These are phyloP conservation scores for Amylostereum areolatum DNA, from an alignment of 1,284 basidiomycete species.

Conservation along the genomic window DNA sequence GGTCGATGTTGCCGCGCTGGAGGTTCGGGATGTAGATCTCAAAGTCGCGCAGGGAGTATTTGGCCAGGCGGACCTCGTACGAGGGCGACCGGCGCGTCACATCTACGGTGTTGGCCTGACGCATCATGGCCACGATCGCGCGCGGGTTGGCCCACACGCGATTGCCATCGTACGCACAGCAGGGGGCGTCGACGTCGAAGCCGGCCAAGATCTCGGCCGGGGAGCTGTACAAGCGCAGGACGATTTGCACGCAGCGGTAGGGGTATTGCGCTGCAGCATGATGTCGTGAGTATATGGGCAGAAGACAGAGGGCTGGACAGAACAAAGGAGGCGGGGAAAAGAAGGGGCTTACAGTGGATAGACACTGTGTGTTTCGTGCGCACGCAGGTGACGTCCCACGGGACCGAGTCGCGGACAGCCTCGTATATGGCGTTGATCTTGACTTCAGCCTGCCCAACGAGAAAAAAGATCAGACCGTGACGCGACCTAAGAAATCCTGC, in stretches of 20 bases:
- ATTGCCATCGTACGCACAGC: conserved; percentile 48
- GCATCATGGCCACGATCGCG: conserved; percentile 50
- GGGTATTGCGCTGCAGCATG: neutral
- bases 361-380: conserved; percentile 58
- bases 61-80: conserved; percentile 54
- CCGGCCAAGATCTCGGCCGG: conserved; percentile 58
- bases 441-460: conserved; percentile 47
- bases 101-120: conserved; percentile 54
- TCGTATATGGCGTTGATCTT: conserved; percentile 54
- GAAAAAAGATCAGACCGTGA: neutral
- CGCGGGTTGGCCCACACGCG: conserved; percentile 54
- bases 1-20: conserved; percentile 44
- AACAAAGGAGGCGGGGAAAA: too few species aligned
- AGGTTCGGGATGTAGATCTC: conserved; percentile 51
- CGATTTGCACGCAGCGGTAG: conserved; percentile 48
- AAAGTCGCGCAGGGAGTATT: conserved; percentile 47
- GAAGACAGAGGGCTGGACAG: too few species aligned
- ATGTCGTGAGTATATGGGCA: too few species aligned
- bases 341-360: conserved; percentile 49
- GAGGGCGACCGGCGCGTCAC: conserved; percentile 54
- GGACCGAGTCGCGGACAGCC: conserved; percentile 56
- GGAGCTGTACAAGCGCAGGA: conserved; percentile 48
- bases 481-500: conserved; percentile 3
- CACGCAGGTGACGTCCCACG: conserved; percentile 60
- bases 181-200: conserved; percentile 57